phyloP scores from a whole-genome alignment of 768 basidiomycete genomes.

The Tephrocybe sp. region DNA sequence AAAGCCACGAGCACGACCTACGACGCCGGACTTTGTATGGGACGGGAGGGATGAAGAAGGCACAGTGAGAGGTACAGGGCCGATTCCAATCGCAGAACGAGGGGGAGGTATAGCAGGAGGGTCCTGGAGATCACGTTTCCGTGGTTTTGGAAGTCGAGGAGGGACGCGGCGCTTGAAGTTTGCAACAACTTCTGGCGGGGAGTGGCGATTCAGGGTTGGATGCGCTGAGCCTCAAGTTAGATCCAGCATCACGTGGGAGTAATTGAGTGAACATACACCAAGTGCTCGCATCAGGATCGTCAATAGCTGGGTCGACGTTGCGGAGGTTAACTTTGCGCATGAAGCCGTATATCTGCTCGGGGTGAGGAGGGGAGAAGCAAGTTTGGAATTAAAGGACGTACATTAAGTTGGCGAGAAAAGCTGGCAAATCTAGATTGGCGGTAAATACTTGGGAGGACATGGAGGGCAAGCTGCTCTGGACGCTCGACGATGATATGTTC shows the following conservation, averaged over 20 bases:
- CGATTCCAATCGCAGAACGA: conserved; percentile 73
- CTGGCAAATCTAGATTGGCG: conserved; percentile 96
- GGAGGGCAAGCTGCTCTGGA: conserved; percentile 90
- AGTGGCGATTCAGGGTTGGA: conserved; percentile 88
- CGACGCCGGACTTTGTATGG: conserved; percentile 41
- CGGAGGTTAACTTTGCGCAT: conserved; percentile 97
- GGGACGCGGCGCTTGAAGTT: conserved; percentile 96
- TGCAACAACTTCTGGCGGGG: conserved; percentile 85
- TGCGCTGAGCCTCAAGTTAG: conserved; percentile 57
- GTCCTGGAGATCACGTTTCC: conserved; percentile 77
- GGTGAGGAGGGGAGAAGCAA: conserved; percentile 19
- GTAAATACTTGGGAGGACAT: conserved; percentile 92
- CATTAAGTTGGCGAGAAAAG: conserved; percentile 97
- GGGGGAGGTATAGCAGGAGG: conserved; percentile 72
- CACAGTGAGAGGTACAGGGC: conserved; percentile 63
- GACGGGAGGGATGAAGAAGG: conserved; percentile 49
- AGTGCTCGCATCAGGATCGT: conserved; percentile 94
- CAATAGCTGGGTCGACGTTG: conserved; percentile 92
- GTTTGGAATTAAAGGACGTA: conserved; percentile 42
- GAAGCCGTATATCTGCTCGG: conserved; percentile 89
- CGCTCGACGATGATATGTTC: conserved; percentile 95
- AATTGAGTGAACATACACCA: conserved; percentile 71
- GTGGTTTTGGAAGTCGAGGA: conserved; percentile 85
- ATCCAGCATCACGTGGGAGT: neutral
- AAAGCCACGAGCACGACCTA: conserved; percentile 74